phyloP scores from a whole-genome alignment of 345 rosid species.

The Hibiscus trionum region DNA sequence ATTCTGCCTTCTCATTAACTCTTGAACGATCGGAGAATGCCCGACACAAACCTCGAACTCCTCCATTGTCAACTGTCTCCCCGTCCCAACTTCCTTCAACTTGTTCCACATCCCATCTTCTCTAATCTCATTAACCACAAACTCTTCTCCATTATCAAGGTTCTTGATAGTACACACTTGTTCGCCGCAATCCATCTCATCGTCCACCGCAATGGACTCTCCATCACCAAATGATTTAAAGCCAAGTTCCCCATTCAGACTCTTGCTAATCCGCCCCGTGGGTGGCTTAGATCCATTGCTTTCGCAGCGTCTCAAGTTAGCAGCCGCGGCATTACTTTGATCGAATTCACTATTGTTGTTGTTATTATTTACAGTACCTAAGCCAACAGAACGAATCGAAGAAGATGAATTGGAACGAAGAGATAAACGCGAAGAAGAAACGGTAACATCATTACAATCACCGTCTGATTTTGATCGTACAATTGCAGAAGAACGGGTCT shows the following conservation, averaged over 20 bases:
- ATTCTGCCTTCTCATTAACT: constrained; percentile 91
- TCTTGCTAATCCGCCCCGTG: constrained; percentile 15
- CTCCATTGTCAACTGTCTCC: constrained; percentile 84
- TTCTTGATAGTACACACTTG: too few relatives aligned
- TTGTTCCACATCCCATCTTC: constrained; percentile 77
- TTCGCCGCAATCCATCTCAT: too few relatives aligned
- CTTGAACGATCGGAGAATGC: constrained; percentile 93
- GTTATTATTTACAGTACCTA: constrained; percentile 22
- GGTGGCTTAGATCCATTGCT: constrained; percentile 31
- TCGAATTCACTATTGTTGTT: constrained; percentile 8
- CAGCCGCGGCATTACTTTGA: constrained; percentile 3
- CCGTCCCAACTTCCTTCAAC: constrained; percentile 83
- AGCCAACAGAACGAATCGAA: constrained; percentile 25
- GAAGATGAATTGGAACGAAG: constrained; percentile 16
- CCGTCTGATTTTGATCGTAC: neutral
- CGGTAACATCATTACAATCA: constrained; percentile 21
- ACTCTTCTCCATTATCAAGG: constrained; percentile 81
- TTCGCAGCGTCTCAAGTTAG: constrained; percentile 17
- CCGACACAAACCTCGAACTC: constrained; percentile 87
- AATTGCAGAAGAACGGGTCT: neutral
- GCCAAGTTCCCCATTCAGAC: neutral
- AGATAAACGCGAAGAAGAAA: constrained; percentile 30
- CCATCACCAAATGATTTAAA: constrained; percentile 23
- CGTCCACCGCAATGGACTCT: too few relatives aligned
- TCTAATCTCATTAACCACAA: constrained; percentile 77